A percentile compares a stretch with the other conserved stretches of the same genome.
Evolutionary conservation across 75 land plant species (phyloP).

Genomic region (Pseudotsuga menziesii): DNA sequence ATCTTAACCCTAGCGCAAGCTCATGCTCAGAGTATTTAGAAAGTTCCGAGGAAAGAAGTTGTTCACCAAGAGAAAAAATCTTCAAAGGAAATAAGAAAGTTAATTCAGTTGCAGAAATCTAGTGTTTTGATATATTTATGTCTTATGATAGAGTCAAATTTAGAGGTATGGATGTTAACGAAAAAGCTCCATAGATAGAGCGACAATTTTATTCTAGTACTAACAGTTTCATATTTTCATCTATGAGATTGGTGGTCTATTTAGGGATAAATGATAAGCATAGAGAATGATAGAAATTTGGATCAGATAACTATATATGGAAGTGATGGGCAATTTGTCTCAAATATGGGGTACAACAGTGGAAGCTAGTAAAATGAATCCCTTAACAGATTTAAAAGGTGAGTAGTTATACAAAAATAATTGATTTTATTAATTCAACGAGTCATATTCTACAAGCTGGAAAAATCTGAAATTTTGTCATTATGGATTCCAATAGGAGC

Average conservation of each 20-base stretch:
- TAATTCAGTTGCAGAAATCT: neutral
- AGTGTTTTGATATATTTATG: neutral
- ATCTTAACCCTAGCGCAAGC: neutral
- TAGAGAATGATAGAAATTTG: neutral
- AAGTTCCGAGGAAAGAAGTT: neutral
- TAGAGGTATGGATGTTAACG: conserved; percentile 1
- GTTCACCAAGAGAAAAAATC: neutral
- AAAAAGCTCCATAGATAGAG: neutral
- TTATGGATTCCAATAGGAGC: conserved; percentile 78
- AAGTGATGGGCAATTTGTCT: neutral
- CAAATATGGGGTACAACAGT: neutral
- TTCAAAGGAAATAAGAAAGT: neutral
- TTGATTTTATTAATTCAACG: neutral
- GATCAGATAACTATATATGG: neutral
- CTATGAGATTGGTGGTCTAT: neutral
- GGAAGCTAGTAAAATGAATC: neutral
- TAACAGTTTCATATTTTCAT: neutral
- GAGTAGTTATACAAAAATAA: neutral
- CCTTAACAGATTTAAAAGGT: neutral
- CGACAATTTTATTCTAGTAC: neutral
- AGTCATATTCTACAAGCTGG: conserved; percentile 40
- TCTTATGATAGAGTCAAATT: neutral
- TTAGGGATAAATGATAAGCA: conserved; percentile 8
- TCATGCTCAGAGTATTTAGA: neutral
- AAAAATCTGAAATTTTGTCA: conserved; percentile 33